Percentiles rank a stretch among this genome's conserved stretches.
Evolutionary conservation across 2,329 filamentous ascomycete species (phyloP).

Genomic region (Phaeosphaeria sp.): DNA sequence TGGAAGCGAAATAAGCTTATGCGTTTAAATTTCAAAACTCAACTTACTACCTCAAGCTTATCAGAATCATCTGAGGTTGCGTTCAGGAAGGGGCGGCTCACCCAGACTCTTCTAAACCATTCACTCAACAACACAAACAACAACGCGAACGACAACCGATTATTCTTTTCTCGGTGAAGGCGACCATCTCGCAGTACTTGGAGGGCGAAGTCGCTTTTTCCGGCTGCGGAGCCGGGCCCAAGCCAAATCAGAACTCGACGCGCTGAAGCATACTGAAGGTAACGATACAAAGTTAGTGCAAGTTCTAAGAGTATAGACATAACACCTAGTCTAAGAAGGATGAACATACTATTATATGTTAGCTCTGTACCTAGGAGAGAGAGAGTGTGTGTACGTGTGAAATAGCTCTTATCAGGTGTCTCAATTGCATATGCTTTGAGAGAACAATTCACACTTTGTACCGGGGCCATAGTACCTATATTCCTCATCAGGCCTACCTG

Average conservation of each 20-base stretch:
- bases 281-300: too few species aligned
- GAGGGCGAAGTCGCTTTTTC: not conserved
- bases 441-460: too few species aligned
- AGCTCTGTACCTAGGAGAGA: too few species aligned
- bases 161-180: not conserved
- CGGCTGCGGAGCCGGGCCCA: not conserved
- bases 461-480: too few species aligned
- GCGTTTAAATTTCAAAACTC: not conserved
- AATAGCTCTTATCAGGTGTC: too few species aligned
- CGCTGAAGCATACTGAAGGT: not conserved
- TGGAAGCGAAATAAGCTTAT: not conserved
- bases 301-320: too few species aligned
- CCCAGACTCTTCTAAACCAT: not conserved
- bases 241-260: not conserved
- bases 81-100: not conserved
- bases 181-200: not conserved
- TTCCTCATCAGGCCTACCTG: not conserved
- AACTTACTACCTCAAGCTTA: too few species aligned
- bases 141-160: not conserved
- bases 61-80: not conserved
- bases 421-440: too few species aligned
- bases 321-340: too few species aligned
- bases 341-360: too few species aligned
- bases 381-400: too few species aligned
- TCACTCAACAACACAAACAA: not conserved